Conservation (phyloP, 78 protist genomes). For the Monosiga brevicollis region DNA sequence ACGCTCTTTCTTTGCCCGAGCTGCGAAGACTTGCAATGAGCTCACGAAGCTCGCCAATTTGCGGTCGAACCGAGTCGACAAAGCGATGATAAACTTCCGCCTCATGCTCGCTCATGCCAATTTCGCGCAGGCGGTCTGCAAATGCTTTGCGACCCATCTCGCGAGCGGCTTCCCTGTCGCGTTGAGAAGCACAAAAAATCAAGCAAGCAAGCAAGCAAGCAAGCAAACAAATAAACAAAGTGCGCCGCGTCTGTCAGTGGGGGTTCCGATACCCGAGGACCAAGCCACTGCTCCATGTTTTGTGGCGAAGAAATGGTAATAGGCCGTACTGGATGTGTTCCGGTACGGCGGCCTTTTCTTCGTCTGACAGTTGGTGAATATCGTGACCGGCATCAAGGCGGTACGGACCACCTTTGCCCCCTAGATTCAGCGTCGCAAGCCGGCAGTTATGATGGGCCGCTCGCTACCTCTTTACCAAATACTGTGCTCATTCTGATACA, state of each 20-base stretch:
- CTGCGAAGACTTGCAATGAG: slow-evolving; percentile 32
- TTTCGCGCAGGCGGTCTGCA: slow-evolving; percentile 7
- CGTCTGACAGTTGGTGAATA: slow-evolving; percentile 11
- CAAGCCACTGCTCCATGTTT: too few relatives aligned
- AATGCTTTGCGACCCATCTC: slow-evolving; percentile 28
- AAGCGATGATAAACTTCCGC: not conserved
- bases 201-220: not conserved
- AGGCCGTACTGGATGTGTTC: too few relatives aligned
- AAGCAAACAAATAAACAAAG: not conserved
- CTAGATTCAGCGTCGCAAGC: too few relatives aligned
- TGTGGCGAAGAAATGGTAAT: not conserved
- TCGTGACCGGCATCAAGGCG: slow-evolving; percentile 41
- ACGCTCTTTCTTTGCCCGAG: slow-evolving; percentile 41
- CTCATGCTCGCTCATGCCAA: slow-evolving; percentile 15
- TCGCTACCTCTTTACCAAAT: too few relatives aligned
- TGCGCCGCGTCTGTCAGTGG: not conserved
- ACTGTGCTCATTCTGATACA: too few relatives aligned
- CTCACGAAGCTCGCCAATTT: slow-evolving; percentile 22
- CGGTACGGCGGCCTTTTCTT: too few relatives aligned
- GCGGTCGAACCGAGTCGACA: not conserved
- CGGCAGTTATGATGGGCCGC: too few relatives aligned
- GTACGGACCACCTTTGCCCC: slow-evolving; percentile 64
- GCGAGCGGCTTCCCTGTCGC: slow-evolving; percentile 28
- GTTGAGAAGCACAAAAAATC: not conserved
- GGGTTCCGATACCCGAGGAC: too few relatives aligned